Base-by-base conservation (phyloP, 805 yeast genomes). In the Hanseniaspora thailandica region DNA sequence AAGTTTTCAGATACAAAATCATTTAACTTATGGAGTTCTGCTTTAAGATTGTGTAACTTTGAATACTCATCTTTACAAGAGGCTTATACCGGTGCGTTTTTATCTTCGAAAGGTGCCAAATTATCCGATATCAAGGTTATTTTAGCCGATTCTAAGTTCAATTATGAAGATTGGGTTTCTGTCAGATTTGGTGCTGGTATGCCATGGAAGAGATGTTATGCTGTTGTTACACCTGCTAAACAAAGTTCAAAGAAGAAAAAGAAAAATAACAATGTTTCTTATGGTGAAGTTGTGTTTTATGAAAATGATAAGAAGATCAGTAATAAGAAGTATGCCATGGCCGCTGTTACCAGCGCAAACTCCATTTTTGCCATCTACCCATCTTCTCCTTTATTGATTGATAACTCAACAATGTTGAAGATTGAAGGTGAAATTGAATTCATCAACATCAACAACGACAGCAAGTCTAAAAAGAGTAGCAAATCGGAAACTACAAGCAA, bases 171-270 rank as follows among this genome's bases (percentile, higher is more conserved):
- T 62, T 90, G 96, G 97, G 88, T 84, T 41, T 77, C 88, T 64
- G 95, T 93, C 17, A 75, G 97, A 58, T 93, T 90, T 66, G 97
- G 98, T 19, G 78, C 93, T 9, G 98, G 98, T 23, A 86, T 87
- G 95, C 96, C 97, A 1, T 93, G 97, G 97, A 85, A 82, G 63
- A 76, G 95, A 55, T 90, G 96, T 63, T 93, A 78, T 71, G 90
- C 95, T 2, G 96, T 89, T 10, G 77, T 90, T 54, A 85, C 84
- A 59, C 89, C 89, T 59, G 70, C 88, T 60, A 58, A 71, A 36
- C 63, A 74, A 61, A 80, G 66, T 58, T 53, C 55, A 30, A 47
- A 68, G 66, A 57, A 71, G 61, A 71, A 63, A 69, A 62, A 64
- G 76, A 41, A 46, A 50, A 26, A n/a, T 23, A 50, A 12, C 65